A percentile compares a stretch with the other conserved stretches of the same genome.
These are phyloP conservation scores for Cordyceps cateniannulata DNA, from an alignment of 2,329 filamentous ascomycete genomes.

Conservation along the genomic window DNA sequence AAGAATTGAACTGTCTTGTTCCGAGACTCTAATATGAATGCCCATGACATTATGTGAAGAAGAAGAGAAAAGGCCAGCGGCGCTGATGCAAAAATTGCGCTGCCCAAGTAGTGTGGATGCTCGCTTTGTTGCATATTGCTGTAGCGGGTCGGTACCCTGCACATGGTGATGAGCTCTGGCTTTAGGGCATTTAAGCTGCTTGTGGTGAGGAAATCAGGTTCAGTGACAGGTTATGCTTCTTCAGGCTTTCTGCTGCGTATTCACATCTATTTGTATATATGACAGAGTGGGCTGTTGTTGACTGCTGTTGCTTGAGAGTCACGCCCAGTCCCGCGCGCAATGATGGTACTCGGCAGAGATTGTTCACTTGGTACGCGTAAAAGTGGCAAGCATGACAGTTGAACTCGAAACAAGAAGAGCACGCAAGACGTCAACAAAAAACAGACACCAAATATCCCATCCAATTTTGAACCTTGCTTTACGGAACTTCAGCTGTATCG, in stretches of 20 bases:
- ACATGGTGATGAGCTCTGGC: not conserved
- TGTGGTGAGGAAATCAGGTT: not conserved
- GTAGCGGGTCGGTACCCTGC: conserved; percentile 4
- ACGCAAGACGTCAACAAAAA: not conserved
- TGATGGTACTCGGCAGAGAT: too few relatives aligned
- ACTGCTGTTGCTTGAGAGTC: too few relatives aligned
- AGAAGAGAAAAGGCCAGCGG: conserved; percentile 32
- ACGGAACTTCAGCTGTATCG: not conserved
- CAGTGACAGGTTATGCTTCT: too few relatives aligned
- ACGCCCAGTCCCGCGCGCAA: too few relatives aligned
- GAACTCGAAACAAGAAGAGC: not conserved
- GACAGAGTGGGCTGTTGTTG: not conserved
- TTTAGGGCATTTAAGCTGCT: not conserved
- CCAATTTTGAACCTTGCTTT: too few relatives aligned
- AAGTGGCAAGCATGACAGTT: not conserved
- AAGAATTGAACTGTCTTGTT: conserved; percentile 82
- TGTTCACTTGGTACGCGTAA: too few relatives aligned
- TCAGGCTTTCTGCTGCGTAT: too few relatives aligned
- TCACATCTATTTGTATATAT: too few relatives aligned
- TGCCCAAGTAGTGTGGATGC: not conserved
- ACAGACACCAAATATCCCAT: too few relatives aligned
- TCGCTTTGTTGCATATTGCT: conserved; percentile 23
- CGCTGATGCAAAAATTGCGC: conserved; percentile 20
- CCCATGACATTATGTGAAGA: conserved; percentile 67
- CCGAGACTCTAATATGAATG: conserved; percentile 99